Base-by-base conservation (phyloP, 805 yeast genomes). In the Metschnikowia matae region DNA sequence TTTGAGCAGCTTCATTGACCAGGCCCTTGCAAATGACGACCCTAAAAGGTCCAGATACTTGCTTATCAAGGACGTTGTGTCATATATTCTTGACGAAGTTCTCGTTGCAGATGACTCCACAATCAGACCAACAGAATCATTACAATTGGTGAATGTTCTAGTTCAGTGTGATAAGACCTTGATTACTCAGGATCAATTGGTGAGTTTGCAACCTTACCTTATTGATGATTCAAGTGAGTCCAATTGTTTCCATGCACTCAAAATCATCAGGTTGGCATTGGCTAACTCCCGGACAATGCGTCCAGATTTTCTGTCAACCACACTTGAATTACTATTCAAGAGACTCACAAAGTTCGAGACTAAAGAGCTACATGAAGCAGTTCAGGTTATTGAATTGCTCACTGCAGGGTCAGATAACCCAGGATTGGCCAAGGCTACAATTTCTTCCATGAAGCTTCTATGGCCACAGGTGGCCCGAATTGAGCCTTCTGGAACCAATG, bases 341-440 rank as follows among this genome's bases (percentile, higher is more conserved):
- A 68, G 79, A 32, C 63, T 88, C 32, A 83, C 91, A 2, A 84
- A 79, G 53, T 78, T 84, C 66, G 78, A 75, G 46, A 73, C 76
- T 0, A 71, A 63, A 50, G 94, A 87, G 56, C 64, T 88, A 7
- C 80, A 80, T n/a, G 84, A 83, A 59, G 96, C 92, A 0, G 77
- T 88, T 63, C 89, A 90, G 1, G 75, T 88, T 50, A 66, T 81
- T 3, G 83, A 89, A 85, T 65, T 64, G 7, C 67, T 87, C 0
- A 75, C 87, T 2, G 59, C 55, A 2, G 65, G 78, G 57, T 70
- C 75, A 38, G 66, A 79, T 45, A 73, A 78, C 0, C 49, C 60
- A 0, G 79, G 79, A 53, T 58, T 87, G 4, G 79, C 82, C 0
- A 80, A 77, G 54, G 91, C 91, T 0, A 79, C 88, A 17, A 67